Evolutionary conservation across 2,329 filamentous ascomycete genomes (phyloP).

Genomic region (Sclerotinia minor): DNA sequence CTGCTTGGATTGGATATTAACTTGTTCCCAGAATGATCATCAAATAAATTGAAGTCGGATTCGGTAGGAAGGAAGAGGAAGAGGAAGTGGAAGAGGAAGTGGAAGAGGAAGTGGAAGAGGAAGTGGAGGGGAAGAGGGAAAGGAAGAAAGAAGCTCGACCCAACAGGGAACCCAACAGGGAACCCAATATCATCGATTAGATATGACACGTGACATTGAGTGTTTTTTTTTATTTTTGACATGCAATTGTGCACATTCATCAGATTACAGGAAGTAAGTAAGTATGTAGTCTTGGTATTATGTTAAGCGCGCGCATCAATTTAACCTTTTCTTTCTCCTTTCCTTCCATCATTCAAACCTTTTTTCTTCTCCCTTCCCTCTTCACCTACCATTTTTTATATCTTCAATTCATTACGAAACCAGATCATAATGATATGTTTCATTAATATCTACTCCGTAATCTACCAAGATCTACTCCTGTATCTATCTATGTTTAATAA

Average conservation of each 20-base stretch:
- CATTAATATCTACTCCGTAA: background rate
- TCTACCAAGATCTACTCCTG: constrained; percentile 5
- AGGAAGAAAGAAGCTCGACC: constrained; percentile 6
- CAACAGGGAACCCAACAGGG: too few relatives aligned
- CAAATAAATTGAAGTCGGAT: background rate
- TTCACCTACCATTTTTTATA: constrained; percentile 22
- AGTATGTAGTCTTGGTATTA: background rate
- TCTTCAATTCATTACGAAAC: constrained; percentile 21
- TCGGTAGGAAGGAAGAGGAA: background rate
- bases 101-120: background rate
- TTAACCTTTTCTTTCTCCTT: background rate
- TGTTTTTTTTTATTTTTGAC: too few relatives aligned
- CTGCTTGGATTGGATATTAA: background rate
- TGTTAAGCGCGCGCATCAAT: constrained; percentile 21
- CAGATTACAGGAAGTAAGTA: too few relatives aligned
- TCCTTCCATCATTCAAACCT: background rate
- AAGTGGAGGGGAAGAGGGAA: background rate
- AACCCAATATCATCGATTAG: background rate
- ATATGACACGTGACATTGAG: constrained; percentile 5
- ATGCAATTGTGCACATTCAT: too few relatives aligned
- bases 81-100: background rate
- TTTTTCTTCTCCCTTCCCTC: background rate
- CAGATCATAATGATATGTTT: constrained; percentile 17
- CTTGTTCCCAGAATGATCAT: background rate
- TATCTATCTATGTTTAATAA: constrained; percentile 10